A percentile compares a stretch with the other conserved stretches of the same genome.
Evolutionary conservation across 306 rosid species (phyloP).

Genomic region (Pyrus pyrifolia): DNA sequence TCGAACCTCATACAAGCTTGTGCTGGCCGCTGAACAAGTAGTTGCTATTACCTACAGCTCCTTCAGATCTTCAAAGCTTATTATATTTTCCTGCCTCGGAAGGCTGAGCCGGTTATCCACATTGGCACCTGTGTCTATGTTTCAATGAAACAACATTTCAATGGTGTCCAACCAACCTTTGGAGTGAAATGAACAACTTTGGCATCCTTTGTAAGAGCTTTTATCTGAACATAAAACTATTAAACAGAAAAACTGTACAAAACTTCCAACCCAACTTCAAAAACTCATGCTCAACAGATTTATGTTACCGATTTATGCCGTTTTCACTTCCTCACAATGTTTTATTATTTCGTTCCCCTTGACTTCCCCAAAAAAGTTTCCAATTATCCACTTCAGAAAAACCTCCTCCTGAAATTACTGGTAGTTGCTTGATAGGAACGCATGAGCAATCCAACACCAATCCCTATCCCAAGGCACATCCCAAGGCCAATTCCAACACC

Average conservation of each 20-base stretch:
- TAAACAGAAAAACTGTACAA: slow-evolving; percentile 27
- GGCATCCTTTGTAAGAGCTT: slow-evolving; percentile 8
- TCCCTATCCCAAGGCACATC: slow-evolving; percentile 81
- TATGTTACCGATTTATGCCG: slow-evolving; percentile 1
- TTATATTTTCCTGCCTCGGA: slow-evolving; percentile 15
- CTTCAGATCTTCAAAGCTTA: slow-evolving; percentile 16
- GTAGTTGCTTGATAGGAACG: slow-evolving; percentile 94
- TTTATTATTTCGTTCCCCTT: not conserved
- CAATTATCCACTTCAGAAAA: slow-evolving; percentile 31
- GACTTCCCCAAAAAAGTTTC: not conserved
- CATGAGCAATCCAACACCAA: slow-evolving; percentile 87
- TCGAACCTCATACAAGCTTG: slow-evolving; percentile 22
- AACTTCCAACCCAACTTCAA: slow-evolving; percentile 38
- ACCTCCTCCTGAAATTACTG: slow-evolving; percentile 62
- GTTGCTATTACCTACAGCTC: slow-evolving; percentile 17
- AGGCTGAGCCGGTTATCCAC: slow-evolving; percentile 11
- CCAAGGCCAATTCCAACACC: slow-evolving; percentile 96
- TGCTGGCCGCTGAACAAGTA: slow-evolving; percentile 3
- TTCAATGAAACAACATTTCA: slow-evolving; percentile 16
- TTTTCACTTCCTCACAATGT: slow-evolving; percentile 11
- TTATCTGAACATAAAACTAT: slow-evolving; percentile 25
- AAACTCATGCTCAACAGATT: slow-evolving; percentile 26
- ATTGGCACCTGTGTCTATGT: slow-evolving; percentile 1
- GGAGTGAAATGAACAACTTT: slow-evolving; percentile 3
- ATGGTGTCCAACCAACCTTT: not conserved